These are phyloP conservation scores for Penicillium palitans DNA, from an alignment of 2,329 filamentous ascomycete species.

Conservation along the genomic window DNA sequence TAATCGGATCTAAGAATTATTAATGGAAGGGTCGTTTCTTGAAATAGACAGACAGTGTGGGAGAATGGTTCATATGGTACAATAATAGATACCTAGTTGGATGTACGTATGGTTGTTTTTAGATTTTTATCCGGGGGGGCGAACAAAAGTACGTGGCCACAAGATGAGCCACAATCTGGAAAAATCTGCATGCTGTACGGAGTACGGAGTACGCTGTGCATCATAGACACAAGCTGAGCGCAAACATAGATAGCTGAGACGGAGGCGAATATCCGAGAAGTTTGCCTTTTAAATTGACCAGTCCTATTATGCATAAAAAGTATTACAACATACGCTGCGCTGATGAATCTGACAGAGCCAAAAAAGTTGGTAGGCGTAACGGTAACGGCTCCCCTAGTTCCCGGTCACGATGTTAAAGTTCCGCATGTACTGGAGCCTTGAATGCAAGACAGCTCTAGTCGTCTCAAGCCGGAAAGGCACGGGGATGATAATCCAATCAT, in stretches of 20 bases:
- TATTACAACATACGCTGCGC: neutral
- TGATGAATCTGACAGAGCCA: constrained; percentile 2
- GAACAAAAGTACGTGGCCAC: constrained; percentile 9
- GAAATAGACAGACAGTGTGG: neutral
- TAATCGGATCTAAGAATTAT: constrained; percentile 1
- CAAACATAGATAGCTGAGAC: neutral
- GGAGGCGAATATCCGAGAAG: neutral
- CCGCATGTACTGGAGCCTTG: neutral
- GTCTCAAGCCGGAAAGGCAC: neutral
- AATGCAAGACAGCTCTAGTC: constrained; percentile 1
- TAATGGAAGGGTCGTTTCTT: neutral
- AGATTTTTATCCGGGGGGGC: neutral
- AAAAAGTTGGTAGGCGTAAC: neutral
- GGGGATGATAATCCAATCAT: constrained; percentile 5
- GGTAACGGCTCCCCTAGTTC: constrained; percentile 8
- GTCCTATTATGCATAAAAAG: neutral
- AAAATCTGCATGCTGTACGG: neutral
- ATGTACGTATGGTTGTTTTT: neutral
- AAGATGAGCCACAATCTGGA: constrained; percentile 1
- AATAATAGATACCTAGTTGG: neutral
- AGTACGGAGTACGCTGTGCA: neutral
- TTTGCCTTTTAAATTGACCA: neutral
- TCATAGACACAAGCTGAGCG: constrained; percentile 1
- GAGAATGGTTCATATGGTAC: neutral
- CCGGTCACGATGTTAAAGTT: neutral